These are phyloP conservation scores for Cytospora piceae DNA, from an alignment of 2,329 filamentous ascomycete species.

Conservation along the genomic window DNA sequence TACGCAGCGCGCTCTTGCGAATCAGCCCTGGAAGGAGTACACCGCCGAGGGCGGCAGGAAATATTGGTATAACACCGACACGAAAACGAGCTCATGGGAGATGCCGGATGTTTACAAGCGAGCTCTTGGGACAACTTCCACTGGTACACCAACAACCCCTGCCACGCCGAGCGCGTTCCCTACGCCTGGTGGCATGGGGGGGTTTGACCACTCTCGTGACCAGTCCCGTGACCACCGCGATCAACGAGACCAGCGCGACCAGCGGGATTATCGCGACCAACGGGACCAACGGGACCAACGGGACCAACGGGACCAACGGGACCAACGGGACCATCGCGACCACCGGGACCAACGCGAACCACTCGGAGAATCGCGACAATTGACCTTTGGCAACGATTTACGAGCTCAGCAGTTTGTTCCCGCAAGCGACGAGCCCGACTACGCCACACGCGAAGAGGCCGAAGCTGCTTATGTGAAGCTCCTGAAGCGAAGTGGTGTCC, in stretches of 20 bases:
- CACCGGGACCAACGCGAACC: conserved; percentile 39
- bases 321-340: too few relatives aligned
- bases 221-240: conserved; percentile 16
- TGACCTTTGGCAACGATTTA: conserved; percentile 60
- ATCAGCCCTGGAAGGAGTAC: conserved; percentile 92
- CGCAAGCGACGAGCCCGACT: conserved; percentile 74
- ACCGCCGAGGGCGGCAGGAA: conserved; percentile 83
- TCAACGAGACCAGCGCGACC: too few relatives aligned
- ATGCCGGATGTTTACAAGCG: conserved; percentile 84
- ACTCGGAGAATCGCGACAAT: conserved; percentile 59
- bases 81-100: conserved; percentile 91
- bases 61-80: conserved; percentile 95
- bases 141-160: conserved; percentile 49
- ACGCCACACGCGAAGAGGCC: conserved; percentile 80
- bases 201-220: conserved; percentile 36
- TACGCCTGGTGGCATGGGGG: conserved; percentile 42
- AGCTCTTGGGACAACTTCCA: conserved; percentile 62
- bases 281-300: too few relatives aligned
- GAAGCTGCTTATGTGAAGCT: conserved; percentile 93
- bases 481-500: conserved; percentile 80
- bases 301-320: too few relatives aligned
- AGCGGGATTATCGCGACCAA: too few relatives aligned
- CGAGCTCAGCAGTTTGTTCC: conserved; percentile 64
- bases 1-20: conserved; percentile 72
- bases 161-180: conserved; percentile 48